phyloP scores from a whole-genome alignment of 306 rosid genomes.

The Prunus kanzakura region DNA sequence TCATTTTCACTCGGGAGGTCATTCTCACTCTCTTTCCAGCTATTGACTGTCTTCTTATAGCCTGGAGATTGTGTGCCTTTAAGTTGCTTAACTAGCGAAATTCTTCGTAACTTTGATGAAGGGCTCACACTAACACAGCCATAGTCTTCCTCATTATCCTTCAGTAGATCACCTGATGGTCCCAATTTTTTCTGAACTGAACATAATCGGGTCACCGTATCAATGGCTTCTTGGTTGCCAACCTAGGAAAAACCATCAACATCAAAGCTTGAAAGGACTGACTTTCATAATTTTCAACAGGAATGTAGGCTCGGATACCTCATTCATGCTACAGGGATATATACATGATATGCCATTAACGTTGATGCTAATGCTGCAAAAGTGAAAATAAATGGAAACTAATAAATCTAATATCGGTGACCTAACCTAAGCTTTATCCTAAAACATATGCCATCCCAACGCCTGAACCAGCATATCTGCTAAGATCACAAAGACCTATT shows the following conservation, averaged over 20 bases:
- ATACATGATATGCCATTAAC: not conserved
- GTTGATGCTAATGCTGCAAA: not conserved
- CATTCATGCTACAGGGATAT: not conserved
- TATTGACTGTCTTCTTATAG: constrained; percentile 18
- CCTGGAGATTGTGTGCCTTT: constrained; percentile 27
- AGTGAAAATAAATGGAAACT: not conserved
- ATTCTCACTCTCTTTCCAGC: constrained; percentile 28
- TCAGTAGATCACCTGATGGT: constrained; percentile 24
- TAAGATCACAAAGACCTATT: not conserved
- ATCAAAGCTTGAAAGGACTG: not conserved
- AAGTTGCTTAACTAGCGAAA: constrained; percentile 40
- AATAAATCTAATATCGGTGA: not conserved
- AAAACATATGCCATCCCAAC: not conserved
- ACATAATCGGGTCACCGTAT: constrained; percentile 31
- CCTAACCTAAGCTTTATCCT: not conserved
- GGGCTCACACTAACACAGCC: constrained; percentile 45
- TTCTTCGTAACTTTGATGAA: constrained; percentile 50
- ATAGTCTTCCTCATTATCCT: constrained; percentile 16
- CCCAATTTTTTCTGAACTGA: constrained; percentile 28
- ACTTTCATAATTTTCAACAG: not conserved
- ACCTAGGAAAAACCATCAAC: constrained; percentile 34
- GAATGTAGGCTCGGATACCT: not conserved
- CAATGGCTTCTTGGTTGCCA: constrained; percentile 55
- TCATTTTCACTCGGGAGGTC: constrained; percentile 40
- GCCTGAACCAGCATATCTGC: not conserved